Conservation (phyloP, 192 early-diverging fungal species). For the Mortierella antarctica region DNA sequence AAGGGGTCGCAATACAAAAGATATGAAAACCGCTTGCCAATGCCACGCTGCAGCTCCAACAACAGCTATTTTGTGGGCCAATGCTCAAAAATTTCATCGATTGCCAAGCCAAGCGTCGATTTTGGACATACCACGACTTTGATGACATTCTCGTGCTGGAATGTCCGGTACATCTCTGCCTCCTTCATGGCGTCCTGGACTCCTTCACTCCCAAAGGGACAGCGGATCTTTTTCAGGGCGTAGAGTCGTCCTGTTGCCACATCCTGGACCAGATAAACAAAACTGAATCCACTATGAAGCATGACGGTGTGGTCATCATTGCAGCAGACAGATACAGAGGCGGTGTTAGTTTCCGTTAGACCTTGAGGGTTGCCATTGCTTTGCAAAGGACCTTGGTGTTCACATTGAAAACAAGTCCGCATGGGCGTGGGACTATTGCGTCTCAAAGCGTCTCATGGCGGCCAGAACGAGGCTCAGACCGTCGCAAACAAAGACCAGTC, state of each 20-base stretch:
- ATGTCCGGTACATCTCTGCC: constrained; percentile 73
- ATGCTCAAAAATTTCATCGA: no score
- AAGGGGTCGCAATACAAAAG: neutral
- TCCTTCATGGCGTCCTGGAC: constrained; percentile 73
- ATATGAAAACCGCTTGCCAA: no score
- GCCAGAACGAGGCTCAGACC: no score
- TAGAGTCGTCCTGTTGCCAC: constrained; percentile 55
- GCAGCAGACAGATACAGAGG: neutral
- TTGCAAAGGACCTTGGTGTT: neutral
- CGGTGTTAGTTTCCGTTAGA: neutral
- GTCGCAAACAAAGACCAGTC: neutral
- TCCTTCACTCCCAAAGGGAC: constrained; percentile 67
- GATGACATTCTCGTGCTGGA: constrained; percentile 74
- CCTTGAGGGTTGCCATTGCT: neutral
- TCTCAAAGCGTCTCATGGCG: no score
- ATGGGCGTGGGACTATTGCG: no score
- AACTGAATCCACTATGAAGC: constrained; percentile 72
- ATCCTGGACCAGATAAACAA: constrained; percentile 73
- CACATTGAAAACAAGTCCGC: no score
- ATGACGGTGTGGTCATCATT: no score
- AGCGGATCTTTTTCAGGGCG: constrained; percentile 78
- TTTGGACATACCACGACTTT: constrained; percentile 61
- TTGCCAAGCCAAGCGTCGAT: no score
- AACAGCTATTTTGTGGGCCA: no score
- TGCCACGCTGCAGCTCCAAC: no score